Evolutionary conservation across 805 yeast species (phyloP).

Genomic region (Debaryomyces prosopidis): DNA sequence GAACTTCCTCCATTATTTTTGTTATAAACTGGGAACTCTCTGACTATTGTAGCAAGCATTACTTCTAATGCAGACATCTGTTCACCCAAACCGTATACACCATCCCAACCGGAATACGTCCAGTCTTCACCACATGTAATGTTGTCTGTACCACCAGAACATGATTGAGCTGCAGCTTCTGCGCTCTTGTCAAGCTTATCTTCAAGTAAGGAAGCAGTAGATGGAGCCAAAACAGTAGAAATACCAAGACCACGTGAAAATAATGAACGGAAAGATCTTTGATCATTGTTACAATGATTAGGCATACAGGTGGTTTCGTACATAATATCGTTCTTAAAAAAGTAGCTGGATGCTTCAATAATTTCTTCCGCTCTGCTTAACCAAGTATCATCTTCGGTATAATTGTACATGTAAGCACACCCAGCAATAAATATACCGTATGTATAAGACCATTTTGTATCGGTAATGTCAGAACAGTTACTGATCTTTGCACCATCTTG

Average conservation of each 20-base stretch:
- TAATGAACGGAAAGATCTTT: constrained; percentile 72
- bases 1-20: constrained; percentile 38
- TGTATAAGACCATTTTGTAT: constrained; percentile 65
- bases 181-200: constrained; percentile 53
- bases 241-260: constrained; percentile 63
- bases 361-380: constrained; percentile 34
- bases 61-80: constrained; percentile 78
- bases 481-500: constrained; percentile 61
- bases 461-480: constrained; percentile 51
- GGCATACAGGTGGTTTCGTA: constrained; percentile 63
- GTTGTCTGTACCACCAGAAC: constrained; percentile 84
- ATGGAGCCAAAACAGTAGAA: constrained; percentile 57
- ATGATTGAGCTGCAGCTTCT: constrained; percentile 70
- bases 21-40: constrained; percentile 24
- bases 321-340: constrained; percentile 53
- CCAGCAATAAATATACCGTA: constrained; percentile 71
- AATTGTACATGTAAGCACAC: constrained; percentile 66
- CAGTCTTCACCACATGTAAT: constrained; percentile 84
- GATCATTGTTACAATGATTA: constrained; percentile 66
- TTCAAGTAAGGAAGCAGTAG: constrained; percentile 41
- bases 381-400: constrained; percentile 52
- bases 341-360: constrained; percentile 37
- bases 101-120: constrained; percentile 63
- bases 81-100: constrained; percentile 76
- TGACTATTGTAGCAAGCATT: constrained; percentile 39